phyloP scores from a whole-genome alignment of 805 yeast genomes.

The Cyberlindnera americana region DNA sequence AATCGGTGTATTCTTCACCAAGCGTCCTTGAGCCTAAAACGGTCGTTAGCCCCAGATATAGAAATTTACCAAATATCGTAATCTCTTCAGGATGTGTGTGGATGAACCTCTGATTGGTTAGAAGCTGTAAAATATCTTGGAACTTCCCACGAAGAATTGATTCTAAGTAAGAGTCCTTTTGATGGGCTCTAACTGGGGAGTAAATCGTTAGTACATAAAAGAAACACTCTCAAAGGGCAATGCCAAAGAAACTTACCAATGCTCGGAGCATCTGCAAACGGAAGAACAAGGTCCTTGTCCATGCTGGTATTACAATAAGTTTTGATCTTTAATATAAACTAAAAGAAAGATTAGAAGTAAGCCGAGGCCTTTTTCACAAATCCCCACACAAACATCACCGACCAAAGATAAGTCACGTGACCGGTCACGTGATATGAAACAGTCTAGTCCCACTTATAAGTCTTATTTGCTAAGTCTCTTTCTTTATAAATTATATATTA shows the following conservation, averaged over 20 bases:
- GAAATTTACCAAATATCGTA: constrained; percentile 49
- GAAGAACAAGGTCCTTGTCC: constrained; percentile 33
- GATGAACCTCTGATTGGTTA: constrained; percentile 59
- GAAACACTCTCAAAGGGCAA: not conserved
- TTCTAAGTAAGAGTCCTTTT: constrained; percentile 79
- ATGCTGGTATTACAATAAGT: too few species aligned
- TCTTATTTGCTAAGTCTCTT: too few species aligned
- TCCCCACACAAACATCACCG: too few species aligned
- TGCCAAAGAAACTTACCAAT: constrained; percentile 46
- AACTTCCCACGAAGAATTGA: constrained; percentile 50
- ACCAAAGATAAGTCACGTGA: too few species aligned
- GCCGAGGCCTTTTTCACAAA: too few species aligned
- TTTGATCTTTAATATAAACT: too few species aligned
- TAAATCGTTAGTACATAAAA: constrained; percentile 3
- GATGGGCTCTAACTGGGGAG: constrained; percentile 73
- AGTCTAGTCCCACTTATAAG: too few species aligned
- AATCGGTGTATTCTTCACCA: constrained; percentile 93
- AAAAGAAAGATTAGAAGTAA: too few species aligned
- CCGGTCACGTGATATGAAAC: too few species aligned
- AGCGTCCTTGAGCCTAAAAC: constrained; percentile 72
- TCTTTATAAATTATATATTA: too few species aligned
- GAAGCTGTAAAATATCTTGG: constrained; percentile 48
- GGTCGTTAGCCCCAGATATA: constrained; percentile 76
- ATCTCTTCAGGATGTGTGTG: constrained; percentile 63
- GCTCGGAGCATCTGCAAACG: constrained; percentile 84